Evolutionary conservation across 331 rosid genomes (phyloP), one percentile per base, ranked within the genome.

Genomic region (Quercus phellos): DNA sequence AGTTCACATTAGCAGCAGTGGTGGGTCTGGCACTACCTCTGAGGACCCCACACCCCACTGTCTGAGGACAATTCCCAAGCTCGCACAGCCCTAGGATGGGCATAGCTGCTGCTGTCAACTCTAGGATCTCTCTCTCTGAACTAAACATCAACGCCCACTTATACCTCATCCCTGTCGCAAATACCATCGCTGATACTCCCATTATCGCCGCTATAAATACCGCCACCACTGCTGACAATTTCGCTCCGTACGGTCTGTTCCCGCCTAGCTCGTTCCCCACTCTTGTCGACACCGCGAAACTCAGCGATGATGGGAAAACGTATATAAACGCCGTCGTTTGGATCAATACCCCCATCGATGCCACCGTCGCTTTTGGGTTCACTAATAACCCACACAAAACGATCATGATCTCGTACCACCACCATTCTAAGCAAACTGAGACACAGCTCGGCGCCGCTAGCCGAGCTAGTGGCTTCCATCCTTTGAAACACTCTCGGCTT

Each of bases 351-450:
- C 99, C 99, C 99, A 94, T 94, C 24, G 99, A 87, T 0, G 99
- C 97, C 4, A 94, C 97, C 6, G 91, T 85, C 11, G 97, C 88
- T 14, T 74, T 89, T 78, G 99, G 97, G 86, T 89, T 89, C 78
- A 85, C 84, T 0, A 94, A 29, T 0, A 94, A 55, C 4, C 99
- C 99, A n/a, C 99, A 92, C 4, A 94, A 30, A 9, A 94, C 82
- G 72, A 92, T 90, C 94, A 94, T 89, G 88, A 94, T 92, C 89
- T 94, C 99, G 74, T 94, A 94, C 99, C 99, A 94, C 99, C 99
- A 94, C 99, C 99, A 94, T 63, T 94, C 99, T 75, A 94, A 64
- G 58, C 99, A 94, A n/a, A 94, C 99, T 0, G 99, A 94, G 2
- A 88, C 91, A 26, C 99, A 94, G 76, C 97, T 94, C 43, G 99